Base-by-base conservation (phyloP, 305 asterid species). In the Fraxinus xanthoxyloides region DNA sequence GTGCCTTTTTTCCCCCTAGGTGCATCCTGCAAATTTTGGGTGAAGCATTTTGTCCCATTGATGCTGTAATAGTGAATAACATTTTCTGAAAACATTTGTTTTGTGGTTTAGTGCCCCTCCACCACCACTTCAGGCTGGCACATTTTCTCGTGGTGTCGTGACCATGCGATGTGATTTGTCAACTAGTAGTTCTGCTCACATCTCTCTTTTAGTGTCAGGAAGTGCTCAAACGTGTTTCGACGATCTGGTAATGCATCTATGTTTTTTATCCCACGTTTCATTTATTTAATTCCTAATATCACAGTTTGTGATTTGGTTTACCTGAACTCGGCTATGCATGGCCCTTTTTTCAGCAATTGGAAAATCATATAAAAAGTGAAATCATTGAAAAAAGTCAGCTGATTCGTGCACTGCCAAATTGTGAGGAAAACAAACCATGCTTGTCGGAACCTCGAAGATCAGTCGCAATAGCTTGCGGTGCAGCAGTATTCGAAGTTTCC, bases 161-260 rank as follows among this genome's bases (percentile, higher is more conserved):
- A 97, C 98, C 9, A 97, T 97, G 99, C 88, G 98, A 63, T 97
- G 99, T 82, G 99, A 97, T 87, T 79, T 97, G 81, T 91, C 99
- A 7, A 97, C 99, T 76, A 88, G 94, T 91, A 94, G 96, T 89
- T 94, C 94, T 12, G 93, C 97, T 70, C 98, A 97, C 88, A 92
- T 97, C 79, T 97, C 99, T 75, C 97, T 94, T 79, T 87, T 97
- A 82, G 95, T 97, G 76, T 97, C 99, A 0, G 99, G 99, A 61
- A 94, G 97, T 89, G 99, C 99, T 74, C 97, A 96, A 75, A 90
- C 98, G 12, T 97, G 98, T 86, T 97, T 97, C 79, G 99, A 97
- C 87, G 98, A 97, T 90, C 97, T 87, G 94, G 99, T 94, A 84
- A 46, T 65, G 70, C 77, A 65, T 30, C 70, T 24, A 35, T 48